Conservation (phyloP, 1,284 basidiomycete species). For the Thelephora terrestris region DNA sequence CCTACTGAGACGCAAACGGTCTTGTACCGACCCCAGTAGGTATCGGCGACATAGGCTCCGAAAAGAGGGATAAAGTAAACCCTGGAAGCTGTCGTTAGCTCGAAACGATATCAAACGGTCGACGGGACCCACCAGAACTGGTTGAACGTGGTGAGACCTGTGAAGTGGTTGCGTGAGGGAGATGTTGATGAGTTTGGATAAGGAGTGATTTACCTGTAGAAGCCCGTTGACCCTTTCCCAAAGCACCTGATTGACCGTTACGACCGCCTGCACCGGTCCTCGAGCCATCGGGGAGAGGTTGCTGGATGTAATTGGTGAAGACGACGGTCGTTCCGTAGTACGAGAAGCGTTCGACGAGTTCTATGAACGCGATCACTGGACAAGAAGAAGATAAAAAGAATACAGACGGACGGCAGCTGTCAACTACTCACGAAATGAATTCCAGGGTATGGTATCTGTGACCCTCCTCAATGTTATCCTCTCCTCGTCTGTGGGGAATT, state of each 20-base stretch:
- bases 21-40: constrained; percentile 66
- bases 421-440: constrained; percentile 44
- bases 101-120: constrained; percentile 4
- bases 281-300: constrained; percentile 55
- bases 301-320: constrained; percentile 68
- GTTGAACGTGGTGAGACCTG: constrained; percentile 45
- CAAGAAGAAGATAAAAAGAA: neutral
- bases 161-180: no score
- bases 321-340: constrained; percentile 56
- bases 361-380: constrained; percentile 59
- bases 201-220: constrained; percentile 40
- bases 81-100: constrained; percentile 20
- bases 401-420: constrained; percentile 6
- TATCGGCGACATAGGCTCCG: constrained; percentile 71
- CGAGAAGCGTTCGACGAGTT: constrained; percentile 71
- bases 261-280: constrained; percentile 53
- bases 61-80: constrained; percentile 49
- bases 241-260: constrained; percentile 56
- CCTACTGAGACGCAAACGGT: constrained; percentile 50
- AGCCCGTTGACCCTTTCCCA: constrained; percentile 53
- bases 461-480: constrained; percentile 48
- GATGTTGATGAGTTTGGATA: no score
- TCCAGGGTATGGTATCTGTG: constrained; percentile 54
- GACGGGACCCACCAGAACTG: constrained; percentile 38
- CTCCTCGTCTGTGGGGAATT: constrained; percentile 67